Percentiles rank a stretch among this genome's conserved stretches.
Evolutionary conservation across 495 filamentous ascomycete species (phyloP).

Genomic region (Aspergillus diversus): DNA sequence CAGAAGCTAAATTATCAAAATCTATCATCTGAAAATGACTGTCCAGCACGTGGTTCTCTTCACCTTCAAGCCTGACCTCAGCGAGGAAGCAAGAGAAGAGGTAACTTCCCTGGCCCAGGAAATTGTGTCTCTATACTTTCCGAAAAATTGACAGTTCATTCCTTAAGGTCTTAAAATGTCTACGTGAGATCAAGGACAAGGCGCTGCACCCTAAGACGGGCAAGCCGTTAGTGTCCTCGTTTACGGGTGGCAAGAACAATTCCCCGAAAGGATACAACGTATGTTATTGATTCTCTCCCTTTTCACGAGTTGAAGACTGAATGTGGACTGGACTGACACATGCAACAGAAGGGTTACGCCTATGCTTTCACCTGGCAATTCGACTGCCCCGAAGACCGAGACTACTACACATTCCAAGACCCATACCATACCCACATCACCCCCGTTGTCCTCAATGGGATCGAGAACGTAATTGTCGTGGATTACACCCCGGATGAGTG

Average conservation of each 20-base stretch:
- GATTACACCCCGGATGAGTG: not conserved
- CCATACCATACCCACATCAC: conserved; percentile 1
- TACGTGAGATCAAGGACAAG: conserved; percentile 9
- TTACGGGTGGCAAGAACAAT: conserved; percentile 5
- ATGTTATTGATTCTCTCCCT: not conserved
- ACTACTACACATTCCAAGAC: conserved; percentile 6
- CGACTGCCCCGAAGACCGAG: conserved; percentile 1
- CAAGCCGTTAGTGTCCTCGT: not conserved
- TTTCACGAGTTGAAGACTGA: not conserved
- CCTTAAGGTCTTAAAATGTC: not conserved
- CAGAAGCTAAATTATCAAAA: no score
- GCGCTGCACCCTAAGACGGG: conserved; percentile 3
- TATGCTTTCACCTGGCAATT: conserved; percentile 8
- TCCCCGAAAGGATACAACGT: conserved; percentile 1
- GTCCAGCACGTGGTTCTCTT: conserved; percentile 3
- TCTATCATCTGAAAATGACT: not conserved
- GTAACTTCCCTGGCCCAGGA: not conserved
- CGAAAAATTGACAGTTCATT: not conserved
- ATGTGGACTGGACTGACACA: not conserved
- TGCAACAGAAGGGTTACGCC: not conserved
- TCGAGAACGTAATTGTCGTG: conserved; percentile 4
- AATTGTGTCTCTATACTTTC: not conserved
- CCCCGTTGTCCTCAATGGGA: not conserved
- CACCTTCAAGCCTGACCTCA: conserved; percentile 5
- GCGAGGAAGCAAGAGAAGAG: not conserved